phyloP scores from a whole-genome alignment of 2,329 filamentous ascomycete species.

The Fusarium lyarnte region DNA sequence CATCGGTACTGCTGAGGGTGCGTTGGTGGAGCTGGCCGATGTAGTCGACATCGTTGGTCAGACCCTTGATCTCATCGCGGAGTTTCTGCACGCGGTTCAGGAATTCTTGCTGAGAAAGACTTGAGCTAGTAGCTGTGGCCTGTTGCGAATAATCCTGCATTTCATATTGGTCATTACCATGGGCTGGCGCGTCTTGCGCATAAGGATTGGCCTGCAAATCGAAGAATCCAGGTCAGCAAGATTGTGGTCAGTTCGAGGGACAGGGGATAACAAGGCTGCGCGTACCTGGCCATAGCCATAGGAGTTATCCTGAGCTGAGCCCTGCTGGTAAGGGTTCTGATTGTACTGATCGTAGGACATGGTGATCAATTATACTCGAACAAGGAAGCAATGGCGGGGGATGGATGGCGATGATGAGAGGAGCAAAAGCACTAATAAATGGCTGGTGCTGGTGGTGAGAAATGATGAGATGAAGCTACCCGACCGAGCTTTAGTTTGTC shows the following conservation, averaged over 20 bases:
- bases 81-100: constrained; percentile 72
- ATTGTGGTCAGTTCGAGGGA: constrained; percentile 10
- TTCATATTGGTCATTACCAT: constrained; percentile 60
- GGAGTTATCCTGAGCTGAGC: constrained; percentile 57
- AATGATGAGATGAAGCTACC: constrained; percentile 34
- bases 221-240: constrained; percentile 25
- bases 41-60: constrained; percentile 73
- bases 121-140: constrained; percentile 38
- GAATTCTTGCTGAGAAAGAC: constrained; percentile 72
- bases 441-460: constrained; percentile 22
- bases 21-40: constrained; percentile 78
- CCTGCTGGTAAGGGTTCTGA: constrained; percentile 72
- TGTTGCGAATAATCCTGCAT: constrained; percentile 61
- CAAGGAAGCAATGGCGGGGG: constrained; percentile 33
- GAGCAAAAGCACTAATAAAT: constrained; percentile 34
- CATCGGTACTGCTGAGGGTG: constrained; percentile 73
- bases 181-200: constrained; percentile 40
- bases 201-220: constrained; percentile 44
- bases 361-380: constrained; percentile 39
- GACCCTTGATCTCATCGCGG: constrained; percentile 72
- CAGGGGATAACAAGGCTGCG: constrained; percentile 14
- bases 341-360: constrained; percentile 73
- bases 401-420: constrained; percentile 34
- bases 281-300: constrained; percentile 58
- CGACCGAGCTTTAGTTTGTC: constrained; percentile 24